These are phyloP conservation scores for Solanum gracilifrons DNA, from an alignment of 257 asterid genomes.

Conservation along the genomic window DNA sequence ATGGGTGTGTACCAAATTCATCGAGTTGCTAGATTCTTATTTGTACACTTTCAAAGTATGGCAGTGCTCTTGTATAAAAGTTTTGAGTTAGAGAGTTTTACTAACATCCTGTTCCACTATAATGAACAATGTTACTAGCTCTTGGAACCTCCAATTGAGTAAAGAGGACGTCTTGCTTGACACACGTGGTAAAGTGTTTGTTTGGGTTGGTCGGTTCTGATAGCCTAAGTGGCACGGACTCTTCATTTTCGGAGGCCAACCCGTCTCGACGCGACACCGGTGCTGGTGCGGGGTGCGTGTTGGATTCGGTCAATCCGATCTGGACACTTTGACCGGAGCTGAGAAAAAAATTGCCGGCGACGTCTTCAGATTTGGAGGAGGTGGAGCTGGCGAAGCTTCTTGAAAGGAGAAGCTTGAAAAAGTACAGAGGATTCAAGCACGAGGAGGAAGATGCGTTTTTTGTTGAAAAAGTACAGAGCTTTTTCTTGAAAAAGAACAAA, in stretches of 20 bases:
- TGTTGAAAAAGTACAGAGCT: neutral
- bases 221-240: neutral
- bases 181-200: neutral
- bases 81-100: neutral
- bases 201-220: neutral
- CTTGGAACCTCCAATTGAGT: neutral
- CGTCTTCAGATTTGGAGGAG: neutral
- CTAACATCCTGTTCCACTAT: neutral
- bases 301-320: neutral
- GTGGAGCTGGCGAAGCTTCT: neutral
- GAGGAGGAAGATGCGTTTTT: neutral
- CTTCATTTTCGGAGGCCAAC: neutral
- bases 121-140: neutral
- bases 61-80: constrained; percentile 1
- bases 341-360: neutral
- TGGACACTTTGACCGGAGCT: neutral
- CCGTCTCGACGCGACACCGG: neutral
- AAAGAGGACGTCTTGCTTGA: neutral
- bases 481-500: neutral
- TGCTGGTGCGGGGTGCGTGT: neutral
- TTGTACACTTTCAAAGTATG: constrained; percentile 30
- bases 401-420: neutral
- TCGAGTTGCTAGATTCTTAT: constrained; percentile 69
- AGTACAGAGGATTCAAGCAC: neutral
- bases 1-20: constrained; percentile 85